Conservation (phyloP, 2,329 filamentous ascomycete genomes). For the Trichoderma aggressivum region DNA sequence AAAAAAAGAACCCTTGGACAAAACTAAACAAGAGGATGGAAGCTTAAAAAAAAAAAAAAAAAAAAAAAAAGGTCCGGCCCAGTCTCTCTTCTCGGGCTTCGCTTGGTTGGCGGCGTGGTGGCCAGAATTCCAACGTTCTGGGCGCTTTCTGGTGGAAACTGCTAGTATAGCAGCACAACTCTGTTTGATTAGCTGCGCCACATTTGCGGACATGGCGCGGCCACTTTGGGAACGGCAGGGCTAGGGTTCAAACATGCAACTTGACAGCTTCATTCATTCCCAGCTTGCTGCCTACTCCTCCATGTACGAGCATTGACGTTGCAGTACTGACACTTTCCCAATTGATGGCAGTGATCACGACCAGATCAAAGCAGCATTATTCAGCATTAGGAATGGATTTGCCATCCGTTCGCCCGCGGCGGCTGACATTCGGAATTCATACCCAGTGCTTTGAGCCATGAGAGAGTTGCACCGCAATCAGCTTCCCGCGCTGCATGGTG, state of each 20-base stretch:
- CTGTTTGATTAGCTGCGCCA: constrained; percentile 5
- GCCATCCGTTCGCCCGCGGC: not conserved
- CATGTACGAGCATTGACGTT: no score
- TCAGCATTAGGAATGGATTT: no score
- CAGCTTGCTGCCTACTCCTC: not conserved
- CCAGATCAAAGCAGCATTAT: not conserved
- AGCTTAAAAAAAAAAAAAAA: not conserved
- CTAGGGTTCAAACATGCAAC: constrained; percentile 1
- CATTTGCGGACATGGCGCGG: not conserved
- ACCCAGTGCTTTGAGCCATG: not conserved
- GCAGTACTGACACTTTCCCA: not conserved
- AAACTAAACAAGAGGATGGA: not conserved
- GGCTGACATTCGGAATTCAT: not conserved
- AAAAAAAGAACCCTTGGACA: not conserved
- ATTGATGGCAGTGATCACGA: not conserved
- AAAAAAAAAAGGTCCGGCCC: no score
- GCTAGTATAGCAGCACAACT: not conserved
- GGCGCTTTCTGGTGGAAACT: not conserved
- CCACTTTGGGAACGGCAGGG: not conserved
- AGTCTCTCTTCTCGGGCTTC: no score
- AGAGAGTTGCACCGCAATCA: not conserved
- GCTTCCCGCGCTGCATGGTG: not conserved
- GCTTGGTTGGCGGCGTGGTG: not conserved
- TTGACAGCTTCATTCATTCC: not conserved
- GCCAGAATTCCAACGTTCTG: not conserved